Evolutionary conservation across 345 rosid genomes (phyloP).

Genomic region (Arabis alpina): DNA sequence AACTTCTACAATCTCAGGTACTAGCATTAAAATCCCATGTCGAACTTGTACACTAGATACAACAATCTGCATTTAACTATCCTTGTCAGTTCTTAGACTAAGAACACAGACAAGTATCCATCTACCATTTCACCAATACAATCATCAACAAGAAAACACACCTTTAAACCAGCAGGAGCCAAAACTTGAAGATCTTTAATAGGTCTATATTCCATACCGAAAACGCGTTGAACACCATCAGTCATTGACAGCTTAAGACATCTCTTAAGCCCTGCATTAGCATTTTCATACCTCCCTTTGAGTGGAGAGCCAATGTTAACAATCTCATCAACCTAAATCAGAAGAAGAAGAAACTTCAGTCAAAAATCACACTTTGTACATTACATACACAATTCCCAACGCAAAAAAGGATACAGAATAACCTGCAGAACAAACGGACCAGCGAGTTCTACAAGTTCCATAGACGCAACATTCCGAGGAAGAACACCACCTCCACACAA

Average conservation of each 20-base stretch:
- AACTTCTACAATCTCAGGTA: constrained; percentile 83
- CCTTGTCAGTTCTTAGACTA: constrained; percentile 12
- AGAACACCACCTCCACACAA: constrained; percentile 75
- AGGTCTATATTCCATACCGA: constrained; percentile 92
- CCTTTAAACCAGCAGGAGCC: constrained; percentile 88
- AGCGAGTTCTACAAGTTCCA: constrained; percentile 74
- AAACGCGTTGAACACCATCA: constrained; percentile 89
- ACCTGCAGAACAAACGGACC: constrained; percentile 97
- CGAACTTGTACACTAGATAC: constrained; percentile 76
- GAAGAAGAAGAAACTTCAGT: background rate
- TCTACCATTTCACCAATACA: constrained; percentile 12
- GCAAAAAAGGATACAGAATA: background rate
- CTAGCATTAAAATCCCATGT: constrained; percentile 81
- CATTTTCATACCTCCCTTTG: constrained; percentile 71
- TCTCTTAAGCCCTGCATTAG: constrained; percentile 75
- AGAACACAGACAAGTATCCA: background rate
- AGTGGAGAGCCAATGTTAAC: constrained; percentile 80
- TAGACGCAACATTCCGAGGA: constrained; percentile 63
- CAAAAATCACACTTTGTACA: constrained; percentile 14
- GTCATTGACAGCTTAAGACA: constrained; percentile 93
- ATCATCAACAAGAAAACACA: constrained; percentile 23
- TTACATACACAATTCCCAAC: constrained; percentile 1
- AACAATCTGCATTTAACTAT: constrained; percentile 57
- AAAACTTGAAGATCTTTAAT: constrained; percentile 79
- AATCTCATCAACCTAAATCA: constrained; percentile 88